Percentiles rank a stretch among this genome's conserved stretches.
phyloP scores from a whole-genome alignment of 352 stramenopile species.

The Phytopythium mirpurense region DNA sequence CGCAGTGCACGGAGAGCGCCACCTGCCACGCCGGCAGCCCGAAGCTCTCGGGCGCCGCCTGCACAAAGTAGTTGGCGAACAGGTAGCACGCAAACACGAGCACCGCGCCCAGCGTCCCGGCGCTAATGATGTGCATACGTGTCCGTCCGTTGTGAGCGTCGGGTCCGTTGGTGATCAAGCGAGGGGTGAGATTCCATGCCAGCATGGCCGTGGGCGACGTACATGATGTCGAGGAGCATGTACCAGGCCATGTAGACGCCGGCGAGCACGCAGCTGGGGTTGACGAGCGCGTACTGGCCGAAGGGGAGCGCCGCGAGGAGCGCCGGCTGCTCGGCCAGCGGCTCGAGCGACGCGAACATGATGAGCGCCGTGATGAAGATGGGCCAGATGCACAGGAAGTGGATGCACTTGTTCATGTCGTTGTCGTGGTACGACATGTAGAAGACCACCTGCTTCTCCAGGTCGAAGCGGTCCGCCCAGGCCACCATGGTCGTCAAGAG shows the following conservation, averaged over 20 bases:
- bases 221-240: constrained; percentile 58
- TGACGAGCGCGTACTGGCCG: constrained; percentile 53
- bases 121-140: constrained; percentile 14
- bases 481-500: constrained; percentile 4
- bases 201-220: too few relatives aligned
- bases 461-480: constrained; percentile 54
- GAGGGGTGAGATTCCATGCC: neutral
- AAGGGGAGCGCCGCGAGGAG: constrained; percentile 29
- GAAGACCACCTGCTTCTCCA: constrained; percentile 85
- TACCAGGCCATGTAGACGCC: constrained; percentile 82
- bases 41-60: constrained; percentile 22
- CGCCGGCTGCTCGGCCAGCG: constrained; percentile 22
- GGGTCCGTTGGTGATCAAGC: neutral
- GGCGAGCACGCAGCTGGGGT: constrained; percentile 52
- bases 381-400: constrained; percentile 85
- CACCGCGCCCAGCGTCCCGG: constrained; percentile 48
- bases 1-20: constrained; percentile 47
- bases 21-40: constrained; percentile 55
- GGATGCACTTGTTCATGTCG: constrained; percentile 79
- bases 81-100: constrained; percentile 50
- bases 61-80: constrained; percentile 59
- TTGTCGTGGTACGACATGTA: constrained; percentile 88
- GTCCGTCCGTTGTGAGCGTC: too few relatives aligned
- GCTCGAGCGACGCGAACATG: constrained; percentile 48
- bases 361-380: constrained; percentile 80